These are phyloP conservation scores for Dimargaris cristalligena DNA, from an alignment of 192 early-diverging fungal species.

Conservation along the genomic window DNA sequence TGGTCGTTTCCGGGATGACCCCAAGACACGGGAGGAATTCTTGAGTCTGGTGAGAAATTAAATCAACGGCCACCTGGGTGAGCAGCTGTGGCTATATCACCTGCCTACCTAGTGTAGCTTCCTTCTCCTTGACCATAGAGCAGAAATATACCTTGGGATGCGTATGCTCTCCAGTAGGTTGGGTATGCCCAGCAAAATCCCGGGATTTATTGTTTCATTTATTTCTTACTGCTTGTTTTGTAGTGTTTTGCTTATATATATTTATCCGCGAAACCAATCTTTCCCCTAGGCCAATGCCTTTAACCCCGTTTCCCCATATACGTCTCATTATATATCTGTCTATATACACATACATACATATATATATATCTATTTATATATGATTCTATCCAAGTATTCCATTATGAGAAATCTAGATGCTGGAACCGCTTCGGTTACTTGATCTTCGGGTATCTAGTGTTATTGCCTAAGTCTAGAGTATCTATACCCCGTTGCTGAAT, in stretches of 20 bases:
- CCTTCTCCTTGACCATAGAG: not conserved
- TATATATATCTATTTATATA: not conserved
- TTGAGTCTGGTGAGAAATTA: conserved; percentile 44
- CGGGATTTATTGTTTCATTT: not conserved
- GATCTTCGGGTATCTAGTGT: too few relatives aligned
- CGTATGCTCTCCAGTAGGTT: not conserved
- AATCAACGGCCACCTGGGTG: too few relatives aligned
- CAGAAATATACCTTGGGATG: not conserved
- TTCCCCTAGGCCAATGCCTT: not conserved
- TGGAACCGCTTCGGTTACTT: too few relatives aligned
- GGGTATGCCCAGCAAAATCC: too few relatives aligned
- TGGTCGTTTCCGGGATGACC: conserved; percentile 78
- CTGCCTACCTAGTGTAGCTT: too few relatives aligned
- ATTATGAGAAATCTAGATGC: too few relatives aligned
- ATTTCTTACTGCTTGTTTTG: not conserved
- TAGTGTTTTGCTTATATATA: not conserved
- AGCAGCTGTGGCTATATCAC: too few relatives aligned
- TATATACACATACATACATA: not conserved
- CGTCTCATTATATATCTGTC: too few relatives aligned
- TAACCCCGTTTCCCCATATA: not conserved
- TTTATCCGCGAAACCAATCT: not conserved
- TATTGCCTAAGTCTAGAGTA: too few relatives aligned
- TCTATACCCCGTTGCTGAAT: too few relatives aligned
- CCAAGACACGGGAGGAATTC: conserved; percentile 93
- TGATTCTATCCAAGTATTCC: not conserved